Base-by-base conservation (phyloP, 2,329 filamentous ascomycete genomes). In the Byssothecium circinans region DNA sequence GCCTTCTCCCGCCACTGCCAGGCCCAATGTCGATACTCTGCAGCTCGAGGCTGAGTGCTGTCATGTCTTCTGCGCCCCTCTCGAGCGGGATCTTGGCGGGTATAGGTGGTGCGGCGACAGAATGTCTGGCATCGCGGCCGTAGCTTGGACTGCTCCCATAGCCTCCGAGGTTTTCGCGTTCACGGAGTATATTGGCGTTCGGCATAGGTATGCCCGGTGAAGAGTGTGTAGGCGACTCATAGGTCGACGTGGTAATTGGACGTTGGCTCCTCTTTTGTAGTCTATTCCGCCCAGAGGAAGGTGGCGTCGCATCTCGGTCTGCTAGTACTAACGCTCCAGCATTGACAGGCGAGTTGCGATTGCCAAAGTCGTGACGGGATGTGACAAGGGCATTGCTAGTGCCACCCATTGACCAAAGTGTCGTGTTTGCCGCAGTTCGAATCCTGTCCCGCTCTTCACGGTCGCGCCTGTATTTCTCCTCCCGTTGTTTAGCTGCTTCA, bases 1-100 rank as follows among this genome's bases (percentile, higher is more conserved):
- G 45, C 47, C 50, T 45, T 30, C 57, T 41, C 54, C 60, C 54
- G 6, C 58, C 60, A 42, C 57, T 53, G 4, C 62, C 58, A 20
- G 64, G 58, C 11, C 75, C 73, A 52, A 78, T 71, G 52, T 78
- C 75, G 51, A 77, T 76, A 54, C 66, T 72, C 52, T 69, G 83
- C 77, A 91, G 81, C 71, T 91, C 88, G 53, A 89, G 78, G 69
- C 87, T 80, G 43, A 91, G 71, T 17, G 85, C 82, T 69, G 78
- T 77, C 53, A 81, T 75, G 47, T 78, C 78, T 20, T 71, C 68
- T 19, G 12, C 22, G 17, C 30, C 29, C 10, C 18, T 10, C 59
- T 69, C 64, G 18, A 87, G 68, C 1, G 86, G 85, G 8, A 89
- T 74, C 70, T 89, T 89, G n/a, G 85, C 84, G 3, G 87, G 86